Evolutionary conservation across 2,329 filamentous ascomycete genomes (phyloP).

Genomic region (Coleophoma crateriformis): DNA sequence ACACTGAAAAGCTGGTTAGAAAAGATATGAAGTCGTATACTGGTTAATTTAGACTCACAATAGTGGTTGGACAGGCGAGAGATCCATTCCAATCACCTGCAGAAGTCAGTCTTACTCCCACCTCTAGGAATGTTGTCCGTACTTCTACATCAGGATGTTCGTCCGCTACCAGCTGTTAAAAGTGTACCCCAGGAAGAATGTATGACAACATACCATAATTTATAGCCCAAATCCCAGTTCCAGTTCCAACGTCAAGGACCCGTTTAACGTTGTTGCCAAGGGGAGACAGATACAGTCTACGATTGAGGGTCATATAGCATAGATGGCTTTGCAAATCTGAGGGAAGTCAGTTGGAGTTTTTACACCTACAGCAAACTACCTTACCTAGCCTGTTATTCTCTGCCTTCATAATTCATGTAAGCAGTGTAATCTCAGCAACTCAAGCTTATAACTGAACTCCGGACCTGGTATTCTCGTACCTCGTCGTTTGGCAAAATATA

Average conservation of each 20-base stretch:
- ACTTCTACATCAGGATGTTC: conserved; percentile 16
- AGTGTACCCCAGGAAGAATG: not conserved
- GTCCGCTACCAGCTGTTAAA: conserved; percentile 1
- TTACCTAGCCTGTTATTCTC: not conserved
- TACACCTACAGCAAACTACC: not conserved
- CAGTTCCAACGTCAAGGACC: conserved; percentile 4
- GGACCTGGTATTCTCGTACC: not conserved
- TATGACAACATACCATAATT: not conserved
- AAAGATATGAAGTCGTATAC: not conserved
- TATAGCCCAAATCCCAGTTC: conserved; percentile 6
- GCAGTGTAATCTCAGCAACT: not conserved
- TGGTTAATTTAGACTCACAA: not conserved
- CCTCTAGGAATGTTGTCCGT: not conserved
- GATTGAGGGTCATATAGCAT: not conserved
- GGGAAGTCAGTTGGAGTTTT: not conserved
- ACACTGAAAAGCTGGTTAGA: conserved; percentile 28
- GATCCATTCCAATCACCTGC: not conserved
- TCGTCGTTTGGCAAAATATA: conserved; percentile 4
- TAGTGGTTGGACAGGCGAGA: not conserved
- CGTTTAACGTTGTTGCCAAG: not conserved
- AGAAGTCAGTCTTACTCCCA: no score
- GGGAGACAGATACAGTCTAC: conserved; percentile 3
- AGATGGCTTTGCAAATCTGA: conserved; percentile 2
- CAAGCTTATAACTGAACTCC: not conserved
- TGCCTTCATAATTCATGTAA: not conserved